Evolutionary conservation across 371 early-diverging fungal species (phyloP), one percentile per base, ranked within the genome.

Genomic region (Apophysomyces sp.): DNA sequence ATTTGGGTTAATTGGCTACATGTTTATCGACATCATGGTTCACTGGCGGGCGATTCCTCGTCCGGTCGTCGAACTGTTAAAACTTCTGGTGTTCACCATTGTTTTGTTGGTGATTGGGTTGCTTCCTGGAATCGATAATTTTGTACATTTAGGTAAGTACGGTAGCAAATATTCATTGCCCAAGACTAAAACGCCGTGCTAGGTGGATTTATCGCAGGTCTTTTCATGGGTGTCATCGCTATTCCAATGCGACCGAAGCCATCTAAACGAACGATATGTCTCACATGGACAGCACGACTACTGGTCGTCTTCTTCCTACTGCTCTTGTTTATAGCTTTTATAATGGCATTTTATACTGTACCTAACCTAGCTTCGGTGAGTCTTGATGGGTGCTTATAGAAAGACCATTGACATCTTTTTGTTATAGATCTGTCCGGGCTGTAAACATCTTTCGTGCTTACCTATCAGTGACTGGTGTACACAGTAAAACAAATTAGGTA

Each of bases 71-170:
- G 88, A 91, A 63, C 75, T 92, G 12, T 49, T 81, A 61, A 89
- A 88, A 57, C 69, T 91, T n/a, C 12, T 86, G n/a, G 24, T 89
- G 9, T 75, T 83, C 41, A 84, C 91, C 18, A 21, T 88, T 4
- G 53, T 92, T 34, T 86, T 88, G 4, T 81, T 93, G 58, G 77
- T 78, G 1, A 61, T 95, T 28, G 94, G 95, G 0, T 77, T 89
- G 36, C 55, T 93, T 7, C 93, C 93, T 0, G 72, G 82, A 67
- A 66, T 93, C 34, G 93, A 94, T 75, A 92, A 94, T 71, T 90
- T 91, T 75, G 87, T 90, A 18, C 88, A 89, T 72, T 66, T 87
- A 18, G 89, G 87, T 51, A 86, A 78, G 29, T 32, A 34, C 4
- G 2, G 15, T 21, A 24, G 16, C 1, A 27, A 56, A n/a, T 18